Conservation (phyloP, 23 red algal genomes). For the Gracilaria vermiculophylla region DNA sequence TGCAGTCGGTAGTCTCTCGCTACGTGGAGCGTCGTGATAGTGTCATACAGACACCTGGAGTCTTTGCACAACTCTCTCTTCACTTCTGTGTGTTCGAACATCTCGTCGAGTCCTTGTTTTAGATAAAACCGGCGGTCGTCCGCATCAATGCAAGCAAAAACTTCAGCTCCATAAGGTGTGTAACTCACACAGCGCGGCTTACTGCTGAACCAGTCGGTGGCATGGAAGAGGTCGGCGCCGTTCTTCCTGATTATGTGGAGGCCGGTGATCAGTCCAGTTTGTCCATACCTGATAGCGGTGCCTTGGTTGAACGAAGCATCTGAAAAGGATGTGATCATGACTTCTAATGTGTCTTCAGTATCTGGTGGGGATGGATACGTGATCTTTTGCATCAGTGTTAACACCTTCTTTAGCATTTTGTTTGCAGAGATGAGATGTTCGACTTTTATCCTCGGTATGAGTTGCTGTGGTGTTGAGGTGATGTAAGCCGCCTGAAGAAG, state of each 20-base stretch:
- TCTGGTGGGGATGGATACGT: not conserved
- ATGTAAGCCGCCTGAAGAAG: not conserved
- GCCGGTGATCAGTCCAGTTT: not conserved
- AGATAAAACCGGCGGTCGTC: not conserved
- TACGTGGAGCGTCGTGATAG: slow-evolving; percentile 7
- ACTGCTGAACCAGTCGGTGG: not conserved
- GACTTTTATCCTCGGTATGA: not conserved
- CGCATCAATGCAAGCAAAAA: not conserved
- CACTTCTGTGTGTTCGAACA: not conserved
- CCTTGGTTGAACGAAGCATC: not conserved
- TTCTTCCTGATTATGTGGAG: not conserved
- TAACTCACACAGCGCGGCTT: not conserved
- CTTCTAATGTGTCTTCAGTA: not conserved
- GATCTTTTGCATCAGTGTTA: not conserved
- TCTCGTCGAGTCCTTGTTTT: not conserved
- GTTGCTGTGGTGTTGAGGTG: not conserved
- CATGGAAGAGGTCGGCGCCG: not conserved
- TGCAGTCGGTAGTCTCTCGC: not conserved
- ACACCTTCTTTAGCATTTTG: not conserved
- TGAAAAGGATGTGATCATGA: not conserved
- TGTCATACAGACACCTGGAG: not conserved
- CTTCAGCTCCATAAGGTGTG: not conserved
- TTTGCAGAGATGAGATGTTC: not conserved
- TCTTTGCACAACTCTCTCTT: not conserved
- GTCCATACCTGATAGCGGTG: not conserved